These are phyloP conservation scores for Lepiota brunneoincarnata DNA, from an alignment of 768 basidiomycete genomes.

Conservation along the genomic window DNA sequence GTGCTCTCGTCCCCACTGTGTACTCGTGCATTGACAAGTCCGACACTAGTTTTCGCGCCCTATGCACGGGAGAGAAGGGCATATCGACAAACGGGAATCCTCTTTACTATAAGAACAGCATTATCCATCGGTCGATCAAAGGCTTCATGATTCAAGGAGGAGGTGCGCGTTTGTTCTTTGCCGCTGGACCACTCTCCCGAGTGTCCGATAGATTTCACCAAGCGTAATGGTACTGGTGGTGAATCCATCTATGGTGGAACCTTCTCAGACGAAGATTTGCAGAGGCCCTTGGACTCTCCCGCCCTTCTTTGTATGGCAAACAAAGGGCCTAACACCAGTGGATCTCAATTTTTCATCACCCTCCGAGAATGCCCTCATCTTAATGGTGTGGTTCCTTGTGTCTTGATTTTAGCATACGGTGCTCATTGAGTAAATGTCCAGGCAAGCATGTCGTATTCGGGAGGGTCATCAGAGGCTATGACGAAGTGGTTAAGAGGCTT, in stretches of 20 bases:
- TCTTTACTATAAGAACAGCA: slow-evolving; percentile 79
- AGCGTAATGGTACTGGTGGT: slow-evolving; percentile 76
- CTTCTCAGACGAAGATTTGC: slow-evolving; percentile 78
- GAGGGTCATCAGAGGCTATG: slow-evolving; percentile 56
- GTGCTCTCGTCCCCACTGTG: not conserved
- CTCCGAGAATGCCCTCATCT: slow-evolving; percentile 73
- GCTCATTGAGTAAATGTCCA: slow-evolving; percentile 17
- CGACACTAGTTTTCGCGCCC: slow-evolving; percentile 65
- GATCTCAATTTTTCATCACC: slow-evolving; percentile 86
- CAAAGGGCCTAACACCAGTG: slow-evolving; percentile 79
- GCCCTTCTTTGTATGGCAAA: slow-evolving; percentile 92
- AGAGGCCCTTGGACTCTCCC: slow-evolving; percentile 57
- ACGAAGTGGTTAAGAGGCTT: slow-evolving; percentile 57
- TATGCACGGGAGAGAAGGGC: slow-evolving; percentile 87
- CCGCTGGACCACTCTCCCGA: not conserved
- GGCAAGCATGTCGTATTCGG: slow-evolving; percentile 55
- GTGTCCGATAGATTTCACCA: slow-evolving; percentile 62
- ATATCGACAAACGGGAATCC: slow-evolving; percentile 64
- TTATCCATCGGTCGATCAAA: slow-evolving; percentile 76
- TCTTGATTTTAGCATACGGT: slow-evolving; percentile 14
- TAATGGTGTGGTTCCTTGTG: slow-evolving; percentile 46
- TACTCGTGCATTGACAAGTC: slow-evolving; percentile 8
- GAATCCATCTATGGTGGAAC: slow-evolving; percentile 77
- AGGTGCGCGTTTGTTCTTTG: slow-evolving; percentile 38
- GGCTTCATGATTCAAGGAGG: slow-evolving; percentile 83